Conservation (phyloP, 768 basidiomycete genomes). For the Leucosporidium scottii region DNA sequence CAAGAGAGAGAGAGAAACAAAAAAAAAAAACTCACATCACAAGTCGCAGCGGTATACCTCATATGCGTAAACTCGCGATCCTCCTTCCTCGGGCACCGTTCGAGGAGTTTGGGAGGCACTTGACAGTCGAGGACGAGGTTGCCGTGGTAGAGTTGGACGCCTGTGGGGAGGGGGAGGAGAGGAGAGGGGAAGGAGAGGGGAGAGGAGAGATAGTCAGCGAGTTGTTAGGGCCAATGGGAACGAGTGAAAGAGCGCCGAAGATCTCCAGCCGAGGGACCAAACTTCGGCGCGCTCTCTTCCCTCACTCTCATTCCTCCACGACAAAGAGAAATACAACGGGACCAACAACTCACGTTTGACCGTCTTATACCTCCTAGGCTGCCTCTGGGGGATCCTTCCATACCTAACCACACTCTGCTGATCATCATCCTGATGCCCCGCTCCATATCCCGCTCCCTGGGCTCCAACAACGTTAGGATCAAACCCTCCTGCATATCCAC, state of each 20-base stretch:
- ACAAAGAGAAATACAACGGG: background rate
- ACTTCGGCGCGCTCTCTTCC: too few species aligned
- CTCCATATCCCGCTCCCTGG: background rate
- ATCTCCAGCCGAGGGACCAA: too few species aligned
- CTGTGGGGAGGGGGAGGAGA: background rate
- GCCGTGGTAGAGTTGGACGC: conserved; percentile 65
- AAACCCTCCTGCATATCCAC: background rate
- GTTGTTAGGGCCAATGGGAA: too few species aligned
- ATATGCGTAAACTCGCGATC: conserved; percentile 91
- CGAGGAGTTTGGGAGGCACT: conserved; percentile 82
- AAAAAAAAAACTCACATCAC: conserved; percentile 51
- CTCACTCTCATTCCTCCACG: too few species aligned
- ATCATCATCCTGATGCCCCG: conserved; percentile 13
- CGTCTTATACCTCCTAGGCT: conserved; percentile 84
- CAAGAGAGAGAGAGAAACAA: too few species aligned
- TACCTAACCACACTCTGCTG: conserved; percentile 50
- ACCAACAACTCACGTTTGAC: conserved; percentile 76
- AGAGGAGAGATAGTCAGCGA: too few species aligned
- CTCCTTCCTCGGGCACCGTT: conserved; percentile 65
- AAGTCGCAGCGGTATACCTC: conserved; percentile 92
- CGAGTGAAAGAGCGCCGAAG: too few species aligned
- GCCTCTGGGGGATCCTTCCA: conserved; percentile 82
- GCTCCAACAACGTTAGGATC: conserved; percentile 45
- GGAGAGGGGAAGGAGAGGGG: too few species aligned
- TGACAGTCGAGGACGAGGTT: conserved; percentile 83